Evolutionary conservation across 1,284 basidiomycete genomes (phyloP), one percentile per base, ranked within the genome.

Genomic region (Ganoderma sinense): DNA sequence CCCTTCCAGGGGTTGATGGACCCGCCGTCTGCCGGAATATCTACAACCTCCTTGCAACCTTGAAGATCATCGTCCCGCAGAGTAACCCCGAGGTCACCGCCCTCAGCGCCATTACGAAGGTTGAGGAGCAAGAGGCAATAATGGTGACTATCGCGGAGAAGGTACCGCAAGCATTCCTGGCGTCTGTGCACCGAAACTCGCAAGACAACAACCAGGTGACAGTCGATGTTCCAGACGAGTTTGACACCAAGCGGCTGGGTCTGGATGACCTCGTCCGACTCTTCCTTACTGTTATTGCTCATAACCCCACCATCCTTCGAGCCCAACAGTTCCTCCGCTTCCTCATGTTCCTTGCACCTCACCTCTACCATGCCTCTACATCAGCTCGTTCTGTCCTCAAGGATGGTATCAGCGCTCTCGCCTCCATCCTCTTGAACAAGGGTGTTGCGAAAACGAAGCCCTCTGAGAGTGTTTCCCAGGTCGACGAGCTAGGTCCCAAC

Each of bases 271-370:
- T 95, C 53, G 87, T 94, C 41, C 87, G 89, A 31, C 84, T 95
- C 16, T 89, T 94, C 75, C 84, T 95, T 40, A 95, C 93, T 2
- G 91, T 94, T 70, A 94, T 95, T 67, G 93, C 92, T 2, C 91
- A 94, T 71, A 91, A 94, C 77, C 86, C 91, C 13, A 84, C 87
- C 0, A 89, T 89, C 58, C 79, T 85, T 29, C 88, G 92, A 29
- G 90, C 92, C 1, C 86, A 92, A 74, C 85, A 89, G 67, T 94
- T 95, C 79, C 80, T 95, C 39, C 84, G 84, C 4, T 82, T 93
- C 20, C 83, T 95, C 40, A 85, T 89, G 4, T 83, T 84, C 51
- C 80, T 94, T 41, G 81, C 88, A 0, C 90, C 91, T 1, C 78
- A 86, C 68, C 81, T 94, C 29, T 91, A 89, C 74, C 80, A 90